phyloP scores from a whole-genome alignment of 768 basidiomycete species.

The Phylloporus scabripes region DNA sequence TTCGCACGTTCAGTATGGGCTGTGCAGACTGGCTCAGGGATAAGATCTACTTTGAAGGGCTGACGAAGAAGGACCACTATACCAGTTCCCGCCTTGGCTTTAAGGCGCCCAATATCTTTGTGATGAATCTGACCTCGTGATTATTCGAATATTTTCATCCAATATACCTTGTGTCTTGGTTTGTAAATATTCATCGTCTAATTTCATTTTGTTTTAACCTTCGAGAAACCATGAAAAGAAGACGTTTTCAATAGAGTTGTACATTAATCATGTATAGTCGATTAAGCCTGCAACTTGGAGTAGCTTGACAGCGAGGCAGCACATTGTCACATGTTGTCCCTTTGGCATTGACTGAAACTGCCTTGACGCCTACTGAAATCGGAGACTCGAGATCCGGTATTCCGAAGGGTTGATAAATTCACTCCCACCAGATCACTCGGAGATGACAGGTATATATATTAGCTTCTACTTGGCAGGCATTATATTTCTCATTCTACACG shows the following conservation, averaged over 20 bases:
- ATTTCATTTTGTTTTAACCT: neutral
- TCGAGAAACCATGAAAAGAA: neutral
- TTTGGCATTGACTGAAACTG: too few species aligned
- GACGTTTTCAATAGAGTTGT: neutral
- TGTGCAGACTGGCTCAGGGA: constrained; percentile 72
- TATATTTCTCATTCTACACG: neutral
- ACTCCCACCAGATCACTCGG: too few species aligned
- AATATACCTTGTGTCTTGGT: constrained; percentile 8
- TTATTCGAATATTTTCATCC: neutral
- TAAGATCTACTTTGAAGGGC: constrained; percentile 60
- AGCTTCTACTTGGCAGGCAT: neutral
- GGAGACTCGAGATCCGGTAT: too few species aligned
- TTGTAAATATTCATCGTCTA: constrained; percentile 4
- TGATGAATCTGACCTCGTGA: constrained; percentile 58
- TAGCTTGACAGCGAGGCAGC: too few species aligned
- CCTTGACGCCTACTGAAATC: too few species aligned
- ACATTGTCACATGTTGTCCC: too few species aligned
- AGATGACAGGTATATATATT: too few species aligned
- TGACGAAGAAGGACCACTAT: constrained; percentile 58
- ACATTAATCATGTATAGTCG: too few species aligned
- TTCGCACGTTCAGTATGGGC: constrained; percentile 1
- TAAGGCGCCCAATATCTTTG: constrained; percentile 72
- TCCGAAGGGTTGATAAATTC: too few species aligned
- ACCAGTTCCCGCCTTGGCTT: constrained; percentile 59
- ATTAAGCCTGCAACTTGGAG: too few species aligned